Conservation (phyloP, 768 basidiomycete species). For the Lentinula lateritia region DNA sequence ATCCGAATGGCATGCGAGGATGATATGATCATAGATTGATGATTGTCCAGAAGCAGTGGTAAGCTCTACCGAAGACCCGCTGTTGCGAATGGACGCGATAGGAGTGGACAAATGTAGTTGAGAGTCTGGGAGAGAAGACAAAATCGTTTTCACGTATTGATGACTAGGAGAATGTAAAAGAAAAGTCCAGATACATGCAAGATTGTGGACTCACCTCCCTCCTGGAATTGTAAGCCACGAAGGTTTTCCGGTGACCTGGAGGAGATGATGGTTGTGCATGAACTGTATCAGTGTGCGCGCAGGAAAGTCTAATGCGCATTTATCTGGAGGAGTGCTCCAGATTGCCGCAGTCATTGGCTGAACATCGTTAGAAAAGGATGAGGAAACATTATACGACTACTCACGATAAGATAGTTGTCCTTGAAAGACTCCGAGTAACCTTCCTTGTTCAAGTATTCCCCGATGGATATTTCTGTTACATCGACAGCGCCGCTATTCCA, state of each 20-base stretch:
- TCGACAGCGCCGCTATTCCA: slow-evolving; percentile 11
- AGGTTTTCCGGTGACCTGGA: slow-evolving; percentile 67
- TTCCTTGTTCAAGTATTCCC: slow-evolving; percentile 56
- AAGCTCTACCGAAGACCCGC: slow-evolving; percentile 30
- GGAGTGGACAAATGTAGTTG: slow-evolving; percentile 58
- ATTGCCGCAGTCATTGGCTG: slow-evolving; percentile 80
- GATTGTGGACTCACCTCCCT: slow-evolving; percentile 46
- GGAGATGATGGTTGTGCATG: slow-evolving; percentile 68
- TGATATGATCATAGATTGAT: slow-evolving; percentile 60
- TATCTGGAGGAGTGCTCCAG: slow-evolving; percentile 73
- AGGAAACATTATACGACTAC: slow-evolving; percentile 15
- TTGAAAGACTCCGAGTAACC: slow-evolving; percentile 64
- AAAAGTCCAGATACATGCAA: not conserved
- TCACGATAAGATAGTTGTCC: slow-evolving; percentile 71
- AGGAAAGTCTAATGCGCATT: slow-evolving; percentile 66
- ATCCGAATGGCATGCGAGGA: slow-evolving; percentile 71
- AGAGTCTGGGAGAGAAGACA: slow-evolving; percentile 44
- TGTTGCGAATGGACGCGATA: slow-evolving; percentile 38
- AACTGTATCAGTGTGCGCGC: slow-evolving; percentile 66
- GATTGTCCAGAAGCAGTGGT: slow-evolving; percentile 40
- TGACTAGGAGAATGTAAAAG: slow-evolving; percentile 30
- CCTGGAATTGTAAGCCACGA: slow-evolving; percentile 69
- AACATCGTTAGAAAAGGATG: not conserved
- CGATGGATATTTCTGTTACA: slow-evolving; percentile 45
- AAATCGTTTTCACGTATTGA: slow-evolving; percentile 60